A percentile compares a stretch with the other conserved stretches of the same genome.
These are phyloP conservation scores for Fraxinus floribunda DNA, from an alignment of 305 asterid genomes.

Conservation along the genomic window DNA sequence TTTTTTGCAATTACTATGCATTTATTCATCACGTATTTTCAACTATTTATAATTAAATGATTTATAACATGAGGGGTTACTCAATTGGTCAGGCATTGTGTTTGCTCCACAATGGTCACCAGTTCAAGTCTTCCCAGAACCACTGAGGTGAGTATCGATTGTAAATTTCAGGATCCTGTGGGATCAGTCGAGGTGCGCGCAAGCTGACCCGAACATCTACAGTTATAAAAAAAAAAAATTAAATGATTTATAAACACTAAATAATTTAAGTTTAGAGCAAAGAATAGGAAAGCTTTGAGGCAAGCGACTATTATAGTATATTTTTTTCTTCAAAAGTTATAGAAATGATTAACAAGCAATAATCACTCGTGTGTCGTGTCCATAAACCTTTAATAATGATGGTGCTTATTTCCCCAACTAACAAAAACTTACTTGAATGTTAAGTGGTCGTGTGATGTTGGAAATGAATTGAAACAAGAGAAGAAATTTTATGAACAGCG, in stretches of 20 bases:
- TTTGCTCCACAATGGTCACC: too few relatives aligned
- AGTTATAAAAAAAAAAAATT: too few relatives aligned
- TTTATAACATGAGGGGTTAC: too few relatives aligned
- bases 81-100: too few relatives aligned
- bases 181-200: too few relatives aligned
- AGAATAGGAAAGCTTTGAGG: neutral
- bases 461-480: neutral
- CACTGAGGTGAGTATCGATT: too few relatives aligned
- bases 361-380: neutral
- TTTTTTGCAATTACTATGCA: too few relatives aligned
- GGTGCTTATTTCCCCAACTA: neutral
- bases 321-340: neutral
- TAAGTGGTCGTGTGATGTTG: neutral
- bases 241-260: too few relatives aligned
- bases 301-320: neutral
- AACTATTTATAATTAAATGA: too few relatives aligned
- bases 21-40: neutral
- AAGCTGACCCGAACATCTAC: too few relatives aligned
- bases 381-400: neutral
- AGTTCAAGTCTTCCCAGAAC: too few relatives aligned
- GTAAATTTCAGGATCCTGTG: too few relatives aligned
- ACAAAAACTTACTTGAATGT: neutral
- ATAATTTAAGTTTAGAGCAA: neutral
- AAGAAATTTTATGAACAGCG: neutral
- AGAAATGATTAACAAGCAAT: neutral